phyloP scores from a whole-genome alignment of 2,329 filamentous ascomycete species.

The Sphaerulina vaccinii region DNA sequence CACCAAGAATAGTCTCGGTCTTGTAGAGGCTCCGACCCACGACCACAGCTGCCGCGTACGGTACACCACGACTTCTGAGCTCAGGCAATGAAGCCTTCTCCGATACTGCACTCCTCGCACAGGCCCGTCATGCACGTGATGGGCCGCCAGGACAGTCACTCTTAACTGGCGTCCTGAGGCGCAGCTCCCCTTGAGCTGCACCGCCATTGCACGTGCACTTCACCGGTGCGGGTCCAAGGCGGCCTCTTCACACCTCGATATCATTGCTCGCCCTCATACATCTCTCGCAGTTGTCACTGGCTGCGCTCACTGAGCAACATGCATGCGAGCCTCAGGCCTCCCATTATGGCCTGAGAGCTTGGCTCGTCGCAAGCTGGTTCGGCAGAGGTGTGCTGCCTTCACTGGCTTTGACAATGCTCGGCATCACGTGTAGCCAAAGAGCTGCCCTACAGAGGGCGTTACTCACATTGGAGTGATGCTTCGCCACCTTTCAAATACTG shows the following conservation, averaged over 20 bases:
- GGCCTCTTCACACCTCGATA: not conserved
- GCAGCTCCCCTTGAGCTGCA: not conserved
- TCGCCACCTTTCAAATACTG: not conserved
- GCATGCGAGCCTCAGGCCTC: not conserved
- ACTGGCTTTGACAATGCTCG: not conserved
- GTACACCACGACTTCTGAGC: no score
- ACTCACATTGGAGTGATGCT: not conserved
- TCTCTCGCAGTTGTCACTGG: not conserved
- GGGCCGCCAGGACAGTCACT: not conserved
- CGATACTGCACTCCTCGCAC: not conserved
- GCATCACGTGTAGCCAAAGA: not conserved
- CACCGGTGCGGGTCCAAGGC: constrained; percentile 7
- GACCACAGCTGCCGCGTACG: no score
- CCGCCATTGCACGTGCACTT: constrained; percentile 8
- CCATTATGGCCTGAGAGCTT: not conserved
- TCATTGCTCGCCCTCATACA: constrained; percentile 2
- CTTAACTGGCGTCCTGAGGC: constrained; percentile 6
- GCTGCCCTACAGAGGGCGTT: not conserved
- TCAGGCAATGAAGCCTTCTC: not conserved
- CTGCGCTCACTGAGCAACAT: not conserved
- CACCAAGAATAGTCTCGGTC: no score
- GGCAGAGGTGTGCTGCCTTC: not conserved
- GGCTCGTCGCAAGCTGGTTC: not conserved
- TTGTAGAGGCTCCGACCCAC: no score
- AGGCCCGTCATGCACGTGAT: not conserved